Evolutionary conservation across 495 filamentous ascomycete genomes (phyloP).

Genomic region (Annulohypoxylon nitens): DNA sequence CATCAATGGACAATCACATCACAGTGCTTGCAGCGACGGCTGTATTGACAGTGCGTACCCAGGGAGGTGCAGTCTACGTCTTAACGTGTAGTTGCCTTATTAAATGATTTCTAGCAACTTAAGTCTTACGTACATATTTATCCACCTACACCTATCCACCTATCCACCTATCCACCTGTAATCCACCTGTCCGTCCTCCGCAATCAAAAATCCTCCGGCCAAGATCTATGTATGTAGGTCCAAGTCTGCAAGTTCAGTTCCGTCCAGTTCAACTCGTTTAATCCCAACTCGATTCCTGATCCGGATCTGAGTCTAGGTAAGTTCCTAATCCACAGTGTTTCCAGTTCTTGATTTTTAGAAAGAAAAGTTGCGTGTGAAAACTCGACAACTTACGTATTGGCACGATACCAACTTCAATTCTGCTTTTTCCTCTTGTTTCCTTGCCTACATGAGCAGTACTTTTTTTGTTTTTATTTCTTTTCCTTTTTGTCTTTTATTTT

Average conservation of each 20-base stretch:
- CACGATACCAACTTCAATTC: no score
- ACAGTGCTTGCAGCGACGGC: slow-evolving; percentile 11
- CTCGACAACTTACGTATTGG: no score
- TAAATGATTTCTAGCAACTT: no score
- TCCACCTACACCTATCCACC: not conserved
- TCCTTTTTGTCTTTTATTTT: no score
- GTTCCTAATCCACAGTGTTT: not conserved
- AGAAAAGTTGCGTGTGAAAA: no score
- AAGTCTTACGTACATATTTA: not conserved
- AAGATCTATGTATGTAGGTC: slow-evolving; percentile 1
- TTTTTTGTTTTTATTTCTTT: no score
- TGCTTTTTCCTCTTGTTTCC: no score
- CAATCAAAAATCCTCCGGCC: slow-evolving; percentile 21
- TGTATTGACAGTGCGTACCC: not conserved
- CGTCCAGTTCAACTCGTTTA: no score
- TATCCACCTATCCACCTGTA: not conserved
- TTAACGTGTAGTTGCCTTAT: no score
- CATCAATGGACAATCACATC: not conserved
- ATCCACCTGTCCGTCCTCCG: slow-evolving; percentile 13
- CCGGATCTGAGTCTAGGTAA: not conserved
- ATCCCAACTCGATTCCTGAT: no score
- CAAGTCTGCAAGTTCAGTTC: slow-evolving; percentile 1
- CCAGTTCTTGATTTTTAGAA: no score
- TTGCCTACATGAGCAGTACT: no score
- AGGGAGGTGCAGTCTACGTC: not conserved